Evolutionary conservation across 1,284 basidiomycete species (phyloP).

Genomic region (Leccinum griseonigrum): DNA sequence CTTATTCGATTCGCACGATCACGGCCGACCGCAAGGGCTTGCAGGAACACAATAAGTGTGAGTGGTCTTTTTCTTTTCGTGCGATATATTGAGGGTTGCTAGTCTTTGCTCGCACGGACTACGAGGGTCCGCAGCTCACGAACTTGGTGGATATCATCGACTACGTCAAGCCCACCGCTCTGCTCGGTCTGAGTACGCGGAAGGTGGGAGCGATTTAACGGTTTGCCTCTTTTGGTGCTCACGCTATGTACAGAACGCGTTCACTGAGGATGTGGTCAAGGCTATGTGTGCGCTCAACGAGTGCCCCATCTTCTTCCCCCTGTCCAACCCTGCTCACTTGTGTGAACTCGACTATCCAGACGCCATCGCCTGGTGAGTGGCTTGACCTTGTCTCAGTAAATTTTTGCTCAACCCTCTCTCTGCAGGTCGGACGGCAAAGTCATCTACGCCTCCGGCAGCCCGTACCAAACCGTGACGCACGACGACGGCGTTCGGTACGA

Average conservation of each 20-base stretch:
- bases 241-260: constrained; percentile 50
- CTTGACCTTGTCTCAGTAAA: not conserved
- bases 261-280: constrained; percentile 66
- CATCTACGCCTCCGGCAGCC: constrained; percentile 80
- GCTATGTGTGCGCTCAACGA: constrained; percentile 71
- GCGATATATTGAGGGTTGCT: constrained; percentile 1
- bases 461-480: constrained; percentile 61
- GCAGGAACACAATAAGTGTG: constrained; percentile 73
- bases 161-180: constrained; percentile 79
- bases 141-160: constrained; percentile 70
- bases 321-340: constrained; percentile 77
- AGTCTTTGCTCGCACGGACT: constrained; percentile 75
- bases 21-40: constrained; percentile 63
- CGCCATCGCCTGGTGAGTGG: constrained; percentile 60
- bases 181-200: constrained; percentile 78
- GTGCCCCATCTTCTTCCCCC: constrained; percentile 82
- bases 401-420: not conserved
- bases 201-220: constrained; percentile 38
- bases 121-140: constrained; percentile 59
- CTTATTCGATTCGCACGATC: constrained; percentile 33
- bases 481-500: constrained; percentile 54
- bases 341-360: constrained; percentile 71
- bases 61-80: constrained; percentile 5
- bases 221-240: constrained; percentile 2
- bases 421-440: constrained; percentile 59